Percentiles rank a stretch among this genome's conserved stretches.
Evolutionary conservation across 805 yeast genomes (phyloP).

Genomic region (Kodamaea nitidulidarum): DNA sequence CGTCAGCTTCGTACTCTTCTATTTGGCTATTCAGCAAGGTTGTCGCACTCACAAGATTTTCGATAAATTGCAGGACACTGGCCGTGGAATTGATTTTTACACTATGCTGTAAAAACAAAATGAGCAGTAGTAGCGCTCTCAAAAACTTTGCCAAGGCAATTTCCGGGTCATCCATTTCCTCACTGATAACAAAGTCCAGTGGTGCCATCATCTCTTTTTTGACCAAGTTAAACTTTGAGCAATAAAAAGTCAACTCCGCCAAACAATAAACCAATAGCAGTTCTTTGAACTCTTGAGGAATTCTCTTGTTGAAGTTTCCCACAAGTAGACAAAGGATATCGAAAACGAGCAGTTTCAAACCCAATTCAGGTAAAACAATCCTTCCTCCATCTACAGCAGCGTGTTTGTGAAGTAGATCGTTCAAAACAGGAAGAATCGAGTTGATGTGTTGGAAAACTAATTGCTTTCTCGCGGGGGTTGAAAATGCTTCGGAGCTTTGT

Average conservation of each 20-base stretch:
- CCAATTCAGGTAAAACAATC: conserved; percentile 15
- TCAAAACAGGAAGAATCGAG: conserved; percentile 16
- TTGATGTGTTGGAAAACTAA: conserved; percentile 27
- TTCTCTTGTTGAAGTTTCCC: conserved; percentile 26
- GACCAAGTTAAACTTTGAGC: conserved; percentile 1
- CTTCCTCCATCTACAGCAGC: neutral
- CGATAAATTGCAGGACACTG: neutral
- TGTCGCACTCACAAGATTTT: conserved; percentile 26
- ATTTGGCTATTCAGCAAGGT: conserved; percentile 39
- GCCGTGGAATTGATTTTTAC: conserved; percentile 17
- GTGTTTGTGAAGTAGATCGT: conserved; percentile 13
- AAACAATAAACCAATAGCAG: conserved; percentile 14
- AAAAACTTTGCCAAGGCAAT: conserved; percentile 19
- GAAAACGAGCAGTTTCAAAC: conserved; percentile 27
- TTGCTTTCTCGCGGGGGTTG: conserved; percentile 30
- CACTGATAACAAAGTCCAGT: conserved; percentile 7
- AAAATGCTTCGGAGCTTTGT: conserved; percentile 46
- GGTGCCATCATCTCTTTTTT: neutral
- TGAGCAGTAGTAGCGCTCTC: conserved; percentile 29
- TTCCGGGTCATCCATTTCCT: conserved; percentile 18
- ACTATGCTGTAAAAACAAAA: conserved; percentile 28
- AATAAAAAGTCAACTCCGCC: conserved; percentile 20
- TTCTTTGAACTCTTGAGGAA: conserved; percentile 16
- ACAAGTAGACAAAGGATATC: conserved; percentile 21
- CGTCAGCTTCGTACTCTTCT: conserved; percentile 54